These are phyloP conservation scores for Kurtzmaniella quercitrusa DNA, from an alignment of 1,139 yeast genomes.

Conservation along the genomic window DNA sequence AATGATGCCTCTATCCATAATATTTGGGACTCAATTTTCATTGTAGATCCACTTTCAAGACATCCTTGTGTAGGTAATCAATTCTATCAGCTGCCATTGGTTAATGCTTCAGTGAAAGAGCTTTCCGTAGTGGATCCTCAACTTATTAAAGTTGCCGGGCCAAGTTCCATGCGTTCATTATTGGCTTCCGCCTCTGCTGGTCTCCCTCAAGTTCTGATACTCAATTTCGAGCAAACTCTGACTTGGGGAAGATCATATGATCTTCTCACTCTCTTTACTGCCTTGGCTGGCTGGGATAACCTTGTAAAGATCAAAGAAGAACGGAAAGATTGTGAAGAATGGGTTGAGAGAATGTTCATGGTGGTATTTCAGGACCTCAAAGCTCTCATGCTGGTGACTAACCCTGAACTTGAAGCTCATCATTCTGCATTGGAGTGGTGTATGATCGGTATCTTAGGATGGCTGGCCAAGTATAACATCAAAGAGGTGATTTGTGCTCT, in stretches of 20 bases:
- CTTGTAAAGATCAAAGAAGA: constrained; percentile 21
- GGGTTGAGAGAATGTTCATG: constrained; percentile 40
- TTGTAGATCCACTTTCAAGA: constrained; percentile 27
- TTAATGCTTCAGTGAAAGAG: constrained; percentile 29
- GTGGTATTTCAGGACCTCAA: constrained; percentile 36
- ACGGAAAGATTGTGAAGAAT: constrained; percentile 23
- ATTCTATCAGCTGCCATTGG: constrained; percentile 35
- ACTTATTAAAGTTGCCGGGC: constrained; percentile 27
- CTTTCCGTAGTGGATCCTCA: constrained; percentile 34
- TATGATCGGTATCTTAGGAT: constrained; percentile 37
- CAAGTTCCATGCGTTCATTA: constrained; percentile 21
- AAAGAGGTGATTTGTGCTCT: constrained; percentile 36
- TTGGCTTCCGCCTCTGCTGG: constrained; percentile 34
- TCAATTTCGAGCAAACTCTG: constrained; percentile 32
- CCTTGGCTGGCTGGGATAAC: constrained; percentile 40
- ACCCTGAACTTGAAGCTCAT: constrained; percentile 22
- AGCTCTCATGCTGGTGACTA: constrained; percentile 24
- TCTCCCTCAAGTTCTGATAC: constrained; percentile 21
- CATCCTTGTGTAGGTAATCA: constrained; percentile 35
- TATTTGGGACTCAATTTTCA: constrained; percentile 31
- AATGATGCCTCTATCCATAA: constrained; percentile 18
- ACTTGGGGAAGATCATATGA: constrained; percentile 45
- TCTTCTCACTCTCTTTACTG: constrained; percentile 32
- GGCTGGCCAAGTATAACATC: constrained; percentile 38
- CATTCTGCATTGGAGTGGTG: constrained; percentile 45